Conservation (phyloP, 1,139 yeast genomes). For the Saccharomyces hybrid region DNA sequence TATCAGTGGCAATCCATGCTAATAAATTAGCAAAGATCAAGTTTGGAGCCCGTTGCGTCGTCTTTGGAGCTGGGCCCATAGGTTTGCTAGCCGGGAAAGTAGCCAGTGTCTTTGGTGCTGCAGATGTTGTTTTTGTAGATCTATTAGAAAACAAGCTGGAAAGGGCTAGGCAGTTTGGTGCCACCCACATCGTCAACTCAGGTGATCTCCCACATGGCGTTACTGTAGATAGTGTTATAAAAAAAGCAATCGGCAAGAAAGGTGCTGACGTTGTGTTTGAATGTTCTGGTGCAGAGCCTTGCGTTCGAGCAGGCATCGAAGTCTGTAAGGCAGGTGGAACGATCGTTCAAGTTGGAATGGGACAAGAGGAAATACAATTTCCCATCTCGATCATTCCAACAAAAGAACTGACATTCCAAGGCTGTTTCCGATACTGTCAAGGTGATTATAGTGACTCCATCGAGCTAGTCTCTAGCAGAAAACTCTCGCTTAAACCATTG, state of each 20-base stretch:
- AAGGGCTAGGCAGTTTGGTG: not conserved
- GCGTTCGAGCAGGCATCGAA: slow-evolving; percentile 57
- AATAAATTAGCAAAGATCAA: not conserved
- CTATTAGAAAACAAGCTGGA: not conserved
- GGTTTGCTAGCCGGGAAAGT: not conserved
- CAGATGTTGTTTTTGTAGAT: not conserved
- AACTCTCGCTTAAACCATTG: slow-evolving; percentile 54
- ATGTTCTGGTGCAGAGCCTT: slow-evolving; percentile 67
- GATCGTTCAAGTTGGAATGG: slow-evolving; percentile 73
- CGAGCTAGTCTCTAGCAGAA: slow-evolving; percentile 53
- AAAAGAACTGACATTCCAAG: too few relatives aligned
- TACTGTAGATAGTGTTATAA: not conserved
- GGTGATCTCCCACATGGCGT: not conserved
- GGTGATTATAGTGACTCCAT: slow-evolving; percentile 77
- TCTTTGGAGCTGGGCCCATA: not conserved
- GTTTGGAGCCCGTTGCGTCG: not conserved
- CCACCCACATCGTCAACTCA: not conserved
- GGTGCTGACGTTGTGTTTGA: slow-evolving; percentile 56
- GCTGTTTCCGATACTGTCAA: slow-evolving; percentile 69
- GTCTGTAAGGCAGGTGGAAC: slow-evolving; percentile 56
- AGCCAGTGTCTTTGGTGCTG: not conserved
- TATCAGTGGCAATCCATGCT: not conserved
- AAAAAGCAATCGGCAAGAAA: not conserved
- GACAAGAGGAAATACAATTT: slow-evolving; percentile 54
- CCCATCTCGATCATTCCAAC: slow-evolving; percentile 56